Evolutionary conservation across 2,329 filamentous ascomycete genomes (phyloP).

Genomic region (Fusarium armeniacum): DNA sequence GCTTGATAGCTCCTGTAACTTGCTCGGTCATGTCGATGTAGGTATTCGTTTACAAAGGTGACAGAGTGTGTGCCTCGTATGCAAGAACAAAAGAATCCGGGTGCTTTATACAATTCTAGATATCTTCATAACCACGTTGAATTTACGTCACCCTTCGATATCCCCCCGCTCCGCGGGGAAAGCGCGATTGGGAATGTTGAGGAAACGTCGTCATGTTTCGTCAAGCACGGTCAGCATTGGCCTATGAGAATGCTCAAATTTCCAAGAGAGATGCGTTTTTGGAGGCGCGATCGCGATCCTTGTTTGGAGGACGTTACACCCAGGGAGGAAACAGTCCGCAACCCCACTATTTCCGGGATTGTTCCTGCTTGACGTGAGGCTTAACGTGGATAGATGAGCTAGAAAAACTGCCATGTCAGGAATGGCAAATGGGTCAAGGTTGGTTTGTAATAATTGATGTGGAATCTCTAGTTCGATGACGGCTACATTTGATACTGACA

Average conservation of each 20-base stretch:
- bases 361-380: neutral
- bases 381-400: neutral
- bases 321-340: slow-evolving; percentile 28
- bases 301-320: slow-evolving; percentile 6
- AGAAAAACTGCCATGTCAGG: slow-evolving; percentile 1
- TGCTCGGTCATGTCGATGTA: slow-evolving; percentile 39
- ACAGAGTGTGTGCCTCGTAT: neutral
- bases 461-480: slow-evolving; percentile 35
- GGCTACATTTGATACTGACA: slow-evolving; percentile 7
- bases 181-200: neutral
- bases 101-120: neutral
- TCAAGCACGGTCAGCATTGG: neutral
- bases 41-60: neutral
- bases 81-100: neutral
- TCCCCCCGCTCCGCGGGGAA: slow-evolving; percentile 15
- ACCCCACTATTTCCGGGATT: slow-evolving; percentile 18
- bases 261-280: slow-evolving; percentile 8
- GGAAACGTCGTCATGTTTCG: slow-evolving; percentile 30
- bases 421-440: neutral
- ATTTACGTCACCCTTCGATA: slow-evolving; percentile 44
- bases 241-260: slow-evolving; percentile 23
- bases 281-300: slow-evolving; percentile 14
- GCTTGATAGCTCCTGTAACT: slow-evolving; percentile 55
- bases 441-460: slow-evolving; percentile 29
- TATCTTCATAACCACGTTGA: slow-evolving; percentile 7